Conservation (phyloP, 495 filamentous ascomycete species). For the Aspergillus asperescens region DNA sequence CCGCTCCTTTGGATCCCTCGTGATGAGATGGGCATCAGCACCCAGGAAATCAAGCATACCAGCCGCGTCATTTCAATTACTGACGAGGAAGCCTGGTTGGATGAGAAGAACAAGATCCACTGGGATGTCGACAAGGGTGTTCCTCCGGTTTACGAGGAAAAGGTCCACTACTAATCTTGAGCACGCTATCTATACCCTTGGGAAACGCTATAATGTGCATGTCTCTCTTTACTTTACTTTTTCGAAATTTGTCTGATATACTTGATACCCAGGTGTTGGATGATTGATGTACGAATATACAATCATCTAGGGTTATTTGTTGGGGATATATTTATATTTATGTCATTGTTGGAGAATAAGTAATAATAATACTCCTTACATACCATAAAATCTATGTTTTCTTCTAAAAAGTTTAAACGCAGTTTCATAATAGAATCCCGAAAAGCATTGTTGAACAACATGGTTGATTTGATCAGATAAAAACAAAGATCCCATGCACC, state of each 20-base stretch:
- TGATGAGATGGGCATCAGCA: slow-evolving; percentile 68
- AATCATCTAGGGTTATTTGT: too few relatives aligned
- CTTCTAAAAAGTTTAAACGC: not conserved
- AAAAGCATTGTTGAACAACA: too few relatives aligned
- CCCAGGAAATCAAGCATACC: slow-evolving; percentile 71
- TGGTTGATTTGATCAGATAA: too few relatives aligned
- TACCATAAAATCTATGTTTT: not conserved
- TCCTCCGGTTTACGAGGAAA: slow-evolving; percentile 77
- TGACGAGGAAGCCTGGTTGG: slow-evolving; percentile 75
- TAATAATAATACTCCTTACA: not conserved
- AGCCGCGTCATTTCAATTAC: slow-evolving; percentile 69
- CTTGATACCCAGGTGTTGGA: not conserved
- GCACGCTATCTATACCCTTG: not conserved
- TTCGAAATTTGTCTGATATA: not conserved
- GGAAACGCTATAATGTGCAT: not conserved
- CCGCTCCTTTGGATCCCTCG: slow-evolving; percentile 81
- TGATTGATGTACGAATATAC: not conserved
- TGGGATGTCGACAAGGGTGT: slow-evolving; percentile 69
- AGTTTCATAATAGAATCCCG: not conserved
- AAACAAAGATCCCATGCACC: not conserved
- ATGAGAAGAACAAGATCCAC: slow-evolving; percentile 71
- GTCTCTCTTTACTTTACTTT: not conserved
- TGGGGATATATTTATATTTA: too few relatives aligned
- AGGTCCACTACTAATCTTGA: slow-evolving; percentile 38
- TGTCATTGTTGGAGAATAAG: not conserved